Base-by-base conservation (phyloP, 2,329 filamentous ascomycete genomes). In the Seiridium unicorne region DNA sequence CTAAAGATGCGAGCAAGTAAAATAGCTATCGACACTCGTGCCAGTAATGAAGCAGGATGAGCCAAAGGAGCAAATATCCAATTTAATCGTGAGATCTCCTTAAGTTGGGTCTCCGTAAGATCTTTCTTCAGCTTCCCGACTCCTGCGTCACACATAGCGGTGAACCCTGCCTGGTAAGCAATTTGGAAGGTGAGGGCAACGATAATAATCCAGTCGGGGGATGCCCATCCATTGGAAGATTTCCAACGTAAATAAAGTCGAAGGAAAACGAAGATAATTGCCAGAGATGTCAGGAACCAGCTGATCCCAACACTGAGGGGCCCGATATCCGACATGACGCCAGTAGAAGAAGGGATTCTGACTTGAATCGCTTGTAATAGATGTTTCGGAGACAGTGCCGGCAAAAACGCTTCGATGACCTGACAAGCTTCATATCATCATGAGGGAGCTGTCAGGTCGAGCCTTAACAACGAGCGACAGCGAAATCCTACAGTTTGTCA, bases 11-110 rank as follows among this genome's bases (percentile, higher is more conserved):
- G 62, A 5, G 58, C 44, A 3, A 64, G 51, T 3, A 63, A 32
- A 40, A 64, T 58, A 9, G 59, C 49, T 9, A 61, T 60, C 3
- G 62, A 63, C 10, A 63, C 53, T 44, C 62, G 34, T 6, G 62
- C 58, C 8, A 59, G 11, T 26, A n/a, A 31, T 1, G 60, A 58
- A 2, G 38, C 36, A 31, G 47, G 31, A 13, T 31, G 31, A 49
- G 47, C 47, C 26, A 49, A 13, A 13, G 47, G 47, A 49, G 47
- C 47, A 32, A 49, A 49, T 49, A 32, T 49, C 47, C 47, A 49
- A 31, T 31, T 49, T 31, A 56, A 32, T 44, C 11, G 40, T 26
- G 34, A n/a, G 10, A 55, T 40, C 31, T 26, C 4, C 7, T 5
- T 4, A 3, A 18, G 13, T 13, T 55, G 34, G 6, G 31, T 18